Conservation (phyloP, 345 rosid genomes). For the Draba incana region DNA sequence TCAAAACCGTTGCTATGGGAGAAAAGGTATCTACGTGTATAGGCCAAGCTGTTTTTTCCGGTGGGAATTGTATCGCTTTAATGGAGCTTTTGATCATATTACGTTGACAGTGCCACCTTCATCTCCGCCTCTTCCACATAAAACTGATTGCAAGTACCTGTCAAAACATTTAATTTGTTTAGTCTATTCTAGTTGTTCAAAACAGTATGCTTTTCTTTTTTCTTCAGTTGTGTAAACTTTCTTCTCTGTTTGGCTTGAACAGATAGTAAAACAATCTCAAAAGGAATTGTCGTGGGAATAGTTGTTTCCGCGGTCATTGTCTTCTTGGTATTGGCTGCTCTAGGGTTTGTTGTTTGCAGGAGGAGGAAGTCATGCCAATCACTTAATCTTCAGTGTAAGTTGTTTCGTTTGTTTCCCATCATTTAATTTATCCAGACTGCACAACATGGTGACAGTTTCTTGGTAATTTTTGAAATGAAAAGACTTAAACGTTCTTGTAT, state of each 20-base stretch:
- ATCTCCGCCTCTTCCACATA: no score
- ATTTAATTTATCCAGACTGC: no score
- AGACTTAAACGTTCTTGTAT: no score
- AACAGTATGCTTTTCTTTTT: no score
- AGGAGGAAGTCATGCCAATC: not conserved
- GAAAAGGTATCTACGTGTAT: not conserved
- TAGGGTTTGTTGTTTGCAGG: not conserved
- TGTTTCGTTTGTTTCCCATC: not conserved
- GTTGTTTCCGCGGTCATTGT: not conserved
- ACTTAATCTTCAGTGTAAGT: conserved; percentile 12
- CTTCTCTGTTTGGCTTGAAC: conserved; percentile 13
- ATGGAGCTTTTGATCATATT: conserved; percentile 10
- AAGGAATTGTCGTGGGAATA: not conserved
- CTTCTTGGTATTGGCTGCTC: conserved; percentile 1
- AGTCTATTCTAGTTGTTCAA: no score
- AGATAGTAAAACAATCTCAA: conserved; percentile 18
- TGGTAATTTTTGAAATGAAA: no score
- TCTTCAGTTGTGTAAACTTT: not conserved
- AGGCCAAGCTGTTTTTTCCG: conserved; percentile 33
- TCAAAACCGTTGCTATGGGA: not conserved
- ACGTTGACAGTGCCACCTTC: not conserved
- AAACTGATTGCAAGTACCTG: conserved; percentile 16
- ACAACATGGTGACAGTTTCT: no score
- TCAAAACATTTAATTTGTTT: no score
- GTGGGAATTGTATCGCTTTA: conserved; percentile 36